Conservation (phyloP, 192 early-diverging fungal genomes). For the Rhizophagus prolifer region DNA sequence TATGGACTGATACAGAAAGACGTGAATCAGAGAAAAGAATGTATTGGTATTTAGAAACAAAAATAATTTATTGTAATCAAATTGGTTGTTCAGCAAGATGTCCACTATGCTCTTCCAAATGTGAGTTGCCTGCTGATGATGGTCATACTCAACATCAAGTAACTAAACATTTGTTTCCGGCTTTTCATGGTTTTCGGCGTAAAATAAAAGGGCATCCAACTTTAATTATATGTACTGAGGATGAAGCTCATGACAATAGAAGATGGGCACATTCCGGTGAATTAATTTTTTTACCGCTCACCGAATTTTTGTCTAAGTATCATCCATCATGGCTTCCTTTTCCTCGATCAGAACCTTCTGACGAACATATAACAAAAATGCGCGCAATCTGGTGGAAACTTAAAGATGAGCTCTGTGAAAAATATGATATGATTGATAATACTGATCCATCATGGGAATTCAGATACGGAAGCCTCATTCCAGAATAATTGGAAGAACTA, state of each 20-base stretch:
- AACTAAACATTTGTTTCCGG: background rate
- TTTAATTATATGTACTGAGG: background rate
- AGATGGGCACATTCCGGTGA: background rate
- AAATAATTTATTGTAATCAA: background rate
- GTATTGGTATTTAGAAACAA: background rate
- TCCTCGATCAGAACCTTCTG: background rate
- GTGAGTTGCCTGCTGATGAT: background rate
- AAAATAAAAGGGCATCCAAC: background rate
- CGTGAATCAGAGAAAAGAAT: background rate
- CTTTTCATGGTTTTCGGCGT: background rate
- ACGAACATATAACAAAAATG: background rate
- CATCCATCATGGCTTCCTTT: background rate
- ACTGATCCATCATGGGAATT: background rate
- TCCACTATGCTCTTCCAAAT: background rate
- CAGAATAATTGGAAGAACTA: background rate
- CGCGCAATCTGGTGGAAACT: background rate
- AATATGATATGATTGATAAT: background rate
- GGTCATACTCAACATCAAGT: background rate
- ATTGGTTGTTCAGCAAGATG: background rate
- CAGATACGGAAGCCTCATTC: background rate
- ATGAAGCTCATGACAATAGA: background rate
- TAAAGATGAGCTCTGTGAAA: background rate
- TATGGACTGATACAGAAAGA: background rate
- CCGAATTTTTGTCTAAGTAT: background rate
- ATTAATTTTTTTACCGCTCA: background rate